These are phyloP conservation scores for Aspergillus uvarum DNA, from an alignment of 2,329 filamentous ascomycete species.

Conservation along the genomic window DNA sequence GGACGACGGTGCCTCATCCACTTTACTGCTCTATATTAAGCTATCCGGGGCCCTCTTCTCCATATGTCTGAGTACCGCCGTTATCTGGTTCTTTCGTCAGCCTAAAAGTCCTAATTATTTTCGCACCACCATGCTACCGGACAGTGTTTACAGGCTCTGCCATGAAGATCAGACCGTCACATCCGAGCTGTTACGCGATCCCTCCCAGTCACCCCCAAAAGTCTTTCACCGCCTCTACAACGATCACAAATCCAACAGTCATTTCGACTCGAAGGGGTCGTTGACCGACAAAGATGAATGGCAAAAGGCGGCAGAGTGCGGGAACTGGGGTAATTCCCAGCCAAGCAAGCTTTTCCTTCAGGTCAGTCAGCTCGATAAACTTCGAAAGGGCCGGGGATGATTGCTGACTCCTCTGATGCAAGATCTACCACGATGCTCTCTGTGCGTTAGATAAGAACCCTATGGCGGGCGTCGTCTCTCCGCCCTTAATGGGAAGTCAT, in stretches of 20 bases:
- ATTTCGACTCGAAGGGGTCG: conserved; percentile 20
- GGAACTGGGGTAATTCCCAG: conserved; percentile 63
- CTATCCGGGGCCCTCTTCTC: conserved; percentile 6
- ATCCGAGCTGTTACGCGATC: conserved; percentile 56
- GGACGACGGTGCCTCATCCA: not conserved
- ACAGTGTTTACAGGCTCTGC: conserved; percentile 55
- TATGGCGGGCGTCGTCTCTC: conserved; percentile 54
- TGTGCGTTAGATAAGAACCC: conserved; percentile 39
- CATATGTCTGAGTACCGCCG: conserved; percentile 2
- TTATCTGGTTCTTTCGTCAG: conserved; percentile 14
- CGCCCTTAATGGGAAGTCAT: conserved; percentile 58
- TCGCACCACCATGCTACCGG: conserved; percentile 39
- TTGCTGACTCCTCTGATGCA: not conserved
- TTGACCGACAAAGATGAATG: conserved; percentile 45
- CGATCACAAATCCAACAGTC: conserved; percentile 28
- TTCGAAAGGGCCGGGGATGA: not conserved
- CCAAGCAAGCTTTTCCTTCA: conserved; percentile 69
- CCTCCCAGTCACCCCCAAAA: conserved; percentile 53
- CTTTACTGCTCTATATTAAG: conserved; percentile 7
- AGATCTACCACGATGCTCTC: conserved; percentile 65
- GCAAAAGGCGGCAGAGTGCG: conserved; percentile 58
- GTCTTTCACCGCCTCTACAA: conserved; percentile 59
- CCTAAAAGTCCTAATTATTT: conserved; percentile 17
- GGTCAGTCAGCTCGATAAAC: conserved; percentile 35
- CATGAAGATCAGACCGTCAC: conserved; percentile 57